phyloP scores from a whole-genome alignment of 352 stramenopile genomes.

The Phytophthora sp. region DNA sequence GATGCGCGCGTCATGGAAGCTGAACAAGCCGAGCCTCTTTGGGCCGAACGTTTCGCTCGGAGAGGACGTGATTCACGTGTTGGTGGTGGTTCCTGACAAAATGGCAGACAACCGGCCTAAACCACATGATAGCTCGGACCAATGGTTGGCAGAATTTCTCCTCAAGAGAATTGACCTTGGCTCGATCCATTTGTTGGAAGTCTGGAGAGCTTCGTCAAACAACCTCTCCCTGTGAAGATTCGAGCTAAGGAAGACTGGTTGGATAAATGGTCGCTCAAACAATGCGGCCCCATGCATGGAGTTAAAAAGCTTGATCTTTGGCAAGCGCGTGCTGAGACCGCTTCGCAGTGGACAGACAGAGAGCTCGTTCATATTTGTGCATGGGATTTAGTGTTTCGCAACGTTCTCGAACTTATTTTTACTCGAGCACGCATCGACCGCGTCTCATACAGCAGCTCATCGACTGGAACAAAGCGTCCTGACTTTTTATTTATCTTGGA shows the following conservation, averaged over 20 bases:
- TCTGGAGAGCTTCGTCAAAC: conserved; percentile 1
- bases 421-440: conserved; percentile 12
- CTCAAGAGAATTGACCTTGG: neutral
- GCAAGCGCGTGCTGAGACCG: neutral
- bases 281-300: conserved; percentile 5
- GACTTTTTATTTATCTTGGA: conserved; percentile 24
- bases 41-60: neutral
- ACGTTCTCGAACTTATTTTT: conserved; percentile 18
- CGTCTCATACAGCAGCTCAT: conserved; percentile 11
- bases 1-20: conserved; percentile 16
- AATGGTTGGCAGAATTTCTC: conserved; percentile 2
- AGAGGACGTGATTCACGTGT: conserved; percentile 14
- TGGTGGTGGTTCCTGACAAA: conserved; percentile 1
- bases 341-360: conserved; percentile 4
- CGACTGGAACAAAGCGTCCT: too few relatives aligned
- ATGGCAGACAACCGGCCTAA: neutral
- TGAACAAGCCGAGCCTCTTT: conserved; percentile 18
- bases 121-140: conserved; percentile 3
- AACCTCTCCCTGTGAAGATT: conserved; percentile 23
- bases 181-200: conserved; percentile 9
- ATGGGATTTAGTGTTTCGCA: conserved; percentile 19
- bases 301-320: conserved; percentile 12
- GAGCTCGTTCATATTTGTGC: conserved; percentile 4
- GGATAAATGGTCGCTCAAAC: conserved; percentile 6
- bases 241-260: conserved; percentile 8